Conservation (phyloP, 805 yeast species). For the Yarrowia sp. region DNA sequence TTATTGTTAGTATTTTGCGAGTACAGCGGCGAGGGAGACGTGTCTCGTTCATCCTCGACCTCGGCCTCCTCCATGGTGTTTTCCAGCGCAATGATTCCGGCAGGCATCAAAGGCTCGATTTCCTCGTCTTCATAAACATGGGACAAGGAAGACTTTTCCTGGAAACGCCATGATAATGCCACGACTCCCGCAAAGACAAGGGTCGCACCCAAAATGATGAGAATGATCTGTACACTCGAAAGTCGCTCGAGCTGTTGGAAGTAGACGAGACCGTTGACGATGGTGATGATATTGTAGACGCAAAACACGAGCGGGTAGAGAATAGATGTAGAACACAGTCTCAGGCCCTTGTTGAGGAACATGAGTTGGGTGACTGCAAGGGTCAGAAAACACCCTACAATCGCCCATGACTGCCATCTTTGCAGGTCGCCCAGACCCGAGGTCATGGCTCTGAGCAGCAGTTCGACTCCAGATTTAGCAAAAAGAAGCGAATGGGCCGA, state of each 20-base stretch:
- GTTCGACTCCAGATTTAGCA: constrained; percentile 81
- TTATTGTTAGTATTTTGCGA: background rate
- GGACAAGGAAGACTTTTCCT: constrained; percentile 3
- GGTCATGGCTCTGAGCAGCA: constrained; percentile 47
- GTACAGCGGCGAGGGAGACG: background rate
- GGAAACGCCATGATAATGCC: constrained; percentile 53
- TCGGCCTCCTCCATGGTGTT: background rate
- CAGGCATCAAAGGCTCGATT: background rate
- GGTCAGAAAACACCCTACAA: constrained; percentile 52
- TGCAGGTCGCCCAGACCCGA: constrained; percentile 42
- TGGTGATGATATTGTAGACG: constrained; percentile 68
- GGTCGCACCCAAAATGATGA: constrained; percentile 49
- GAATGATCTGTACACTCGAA: constrained; percentile 38
- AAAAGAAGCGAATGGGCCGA: constrained; percentile 82
- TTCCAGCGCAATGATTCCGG: background rate
- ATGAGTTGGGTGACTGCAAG: constrained; percentile 70
- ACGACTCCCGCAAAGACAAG: constrained; percentile 58
- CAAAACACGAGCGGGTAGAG: constrained; percentile 84
- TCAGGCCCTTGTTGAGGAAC: constrained; percentile 69
- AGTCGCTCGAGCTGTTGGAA: constrained; percentile 50
- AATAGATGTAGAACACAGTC: constrained; percentile 66
- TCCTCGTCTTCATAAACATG: constrained; percentile 17
- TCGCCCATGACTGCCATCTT: constrained; percentile 46
- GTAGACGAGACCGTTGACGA: constrained; percentile 61
- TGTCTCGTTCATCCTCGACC: background rate